Base-by-base conservation (phyloP, 2,329 filamentous ascomycete species). In the Xylariaceae sp. region DNA sequence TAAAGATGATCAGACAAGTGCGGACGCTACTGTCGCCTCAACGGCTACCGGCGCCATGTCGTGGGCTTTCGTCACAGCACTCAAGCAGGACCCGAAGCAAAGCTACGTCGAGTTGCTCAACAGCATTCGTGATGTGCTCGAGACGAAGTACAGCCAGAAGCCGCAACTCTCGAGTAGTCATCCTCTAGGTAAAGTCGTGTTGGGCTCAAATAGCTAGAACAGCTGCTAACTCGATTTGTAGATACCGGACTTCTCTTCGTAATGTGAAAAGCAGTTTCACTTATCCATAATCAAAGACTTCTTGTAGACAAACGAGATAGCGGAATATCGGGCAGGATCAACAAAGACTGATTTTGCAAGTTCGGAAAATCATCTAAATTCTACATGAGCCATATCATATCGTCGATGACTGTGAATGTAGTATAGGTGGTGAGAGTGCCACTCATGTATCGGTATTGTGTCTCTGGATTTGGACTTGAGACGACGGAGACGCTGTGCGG, bases 21-120 rank as follows among this genome's bases (percentile, higher is more conserved):
- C 90, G 70, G 94, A 99, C 68, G 91, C 92, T n/a, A 88, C 84
- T 17, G 96, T 97, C 61, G 83, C 80, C 33, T 87, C 90, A 45
- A 82, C 96, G 71, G 92, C 94, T 27, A 97, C 94, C 0, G 94
- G 94, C 45, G 94, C 94, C 65, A 97, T 99, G 94, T 96, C 90
- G 1, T 97, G 89, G 85, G 94, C 94, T 10, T 99, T 99, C 68
- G 91, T 99, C 67, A 87, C 78, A 5, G 86, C 91, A 39, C 80
- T 99, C 59, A 92, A 90, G 75, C 96, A 96, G 80, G 95, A 97
- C 68, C 91, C 92, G 0, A 90, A 96, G 66, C 94, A 99, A 75
- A 96, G 90, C 74, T 99, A 99, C 65, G 91, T 99, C 45, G 87
- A 96, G 74, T 75, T 99, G 54, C 80, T 99, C 62, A 97, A 96